Evolutionary conservation across 2,329 filamentous ascomycete genomes (phyloP).

Genomic region (Torrubiellomyces zombiae): DNA sequence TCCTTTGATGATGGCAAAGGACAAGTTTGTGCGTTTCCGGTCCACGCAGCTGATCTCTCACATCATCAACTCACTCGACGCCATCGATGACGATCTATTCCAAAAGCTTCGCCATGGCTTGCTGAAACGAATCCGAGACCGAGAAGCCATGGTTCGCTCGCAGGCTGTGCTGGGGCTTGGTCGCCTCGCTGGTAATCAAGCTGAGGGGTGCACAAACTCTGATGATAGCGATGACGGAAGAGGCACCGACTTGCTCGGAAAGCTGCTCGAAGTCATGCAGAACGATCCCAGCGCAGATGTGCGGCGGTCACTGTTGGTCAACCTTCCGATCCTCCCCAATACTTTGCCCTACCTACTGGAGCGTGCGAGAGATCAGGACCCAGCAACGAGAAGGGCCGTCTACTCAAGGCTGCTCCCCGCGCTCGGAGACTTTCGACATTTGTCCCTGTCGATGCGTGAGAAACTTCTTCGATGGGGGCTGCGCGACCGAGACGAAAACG

Average conservation of each 20-base stretch:
- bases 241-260: constrained; percentile 57
- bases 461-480: constrained; percentile 91
- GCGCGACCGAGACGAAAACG: constrained; percentile 83
- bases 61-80: constrained; percentile 80
- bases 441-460: constrained; percentile 86
- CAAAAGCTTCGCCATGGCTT: constrained; percentile 64
- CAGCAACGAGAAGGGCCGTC: constrained; percentile 65
- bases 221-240: constrained; percentile 50
- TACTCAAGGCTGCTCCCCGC: constrained; percentile 78
- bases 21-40: constrained; percentile 82
- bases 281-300: constrained; percentile 94
- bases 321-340: constrained; percentile 69
- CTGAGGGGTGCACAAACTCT: constrained; percentile 51
- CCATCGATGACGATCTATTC: constrained; percentile 84
- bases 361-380: constrained; percentile 75
- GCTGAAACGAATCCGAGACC: constrained; percentile 76
- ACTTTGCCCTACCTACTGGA: constrained; percentile 82
- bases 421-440: constrained; percentile 82
- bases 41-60: constrained; percentile 81
- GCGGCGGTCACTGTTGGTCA: constrained; percentile 69
- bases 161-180: constrained; percentile 88
- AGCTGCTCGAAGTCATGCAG: constrained; percentile 74
- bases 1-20: constrained; percentile 67
- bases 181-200: constrained; percentile 61
- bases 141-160: constrained; percentile 79